phyloP scores from a whole-genome alignment of 768 basidiomycete genomes.

The Leccinum rimulosum region DNA sequence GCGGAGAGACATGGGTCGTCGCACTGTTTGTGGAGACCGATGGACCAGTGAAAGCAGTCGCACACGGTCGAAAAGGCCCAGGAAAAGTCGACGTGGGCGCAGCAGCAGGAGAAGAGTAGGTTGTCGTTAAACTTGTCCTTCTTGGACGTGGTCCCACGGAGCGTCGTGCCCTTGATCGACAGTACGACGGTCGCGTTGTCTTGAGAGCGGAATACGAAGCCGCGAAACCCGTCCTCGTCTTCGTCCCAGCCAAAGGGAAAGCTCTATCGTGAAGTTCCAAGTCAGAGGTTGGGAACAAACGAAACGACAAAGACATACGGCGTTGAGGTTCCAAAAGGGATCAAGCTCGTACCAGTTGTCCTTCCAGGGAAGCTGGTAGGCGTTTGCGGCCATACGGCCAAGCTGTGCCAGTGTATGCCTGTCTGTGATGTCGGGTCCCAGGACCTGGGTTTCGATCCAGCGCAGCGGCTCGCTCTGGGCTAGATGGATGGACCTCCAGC shows the following conservation, averaged over 20 bases:
- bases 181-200: constrained; percentile 83
- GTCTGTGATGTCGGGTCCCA: constrained; percentile 78
- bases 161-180: constrained; percentile 87
- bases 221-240: constrained; percentile 72
- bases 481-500: constrained; percentile 47
- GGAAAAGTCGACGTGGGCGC: constrained; percentile 82
- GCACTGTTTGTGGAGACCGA: constrained; percentile 64
- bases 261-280: constrained; percentile 43
- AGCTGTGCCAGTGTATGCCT: constrained; percentile 77
- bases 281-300: neutral
- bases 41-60: constrained; percentile 61
- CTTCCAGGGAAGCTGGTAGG: constrained; percentile 72
- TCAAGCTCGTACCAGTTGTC: constrained; percentile 84
- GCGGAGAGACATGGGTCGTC: constrained; percentile 78
- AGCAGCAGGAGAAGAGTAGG: constrained; percentile 88
- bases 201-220: constrained; percentile 79
- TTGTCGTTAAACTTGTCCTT: constrained; percentile 95
- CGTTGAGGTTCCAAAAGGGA: constrained; percentile 59
- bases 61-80: constrained; percentile 88
- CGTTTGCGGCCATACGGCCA: constrained; percentile 86
- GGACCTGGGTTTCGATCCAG: constrained; percentile 68
- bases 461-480: constrained; percentile 50
- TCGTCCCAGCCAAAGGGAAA: constrained; percentile 81
- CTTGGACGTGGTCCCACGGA: constrained; percentile 82
- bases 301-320: constrained; percentile 30